These are phyloP conservation scores for Nepenthes alata DNA, from an alignment of 179 eudicot genomes.

Conservation along the genomic window DNA sequence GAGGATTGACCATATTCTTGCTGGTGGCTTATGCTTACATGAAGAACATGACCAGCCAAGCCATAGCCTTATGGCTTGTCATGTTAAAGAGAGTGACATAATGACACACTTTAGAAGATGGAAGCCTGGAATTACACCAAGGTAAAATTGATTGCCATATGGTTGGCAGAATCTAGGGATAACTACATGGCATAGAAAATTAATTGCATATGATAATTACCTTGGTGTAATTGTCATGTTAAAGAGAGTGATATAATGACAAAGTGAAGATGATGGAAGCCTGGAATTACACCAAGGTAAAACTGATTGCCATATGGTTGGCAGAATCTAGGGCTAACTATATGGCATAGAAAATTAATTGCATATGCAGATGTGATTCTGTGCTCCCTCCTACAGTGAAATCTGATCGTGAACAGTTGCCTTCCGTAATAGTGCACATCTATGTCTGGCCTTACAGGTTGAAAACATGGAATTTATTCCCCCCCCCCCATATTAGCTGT, in stretches of 20 bases:
- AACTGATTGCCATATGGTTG: background rate
- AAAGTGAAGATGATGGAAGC: slow-evolving; percentile 68
- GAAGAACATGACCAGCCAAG: slow-evolving; percentile 24
- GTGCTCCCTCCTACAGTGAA: too few species aligned
- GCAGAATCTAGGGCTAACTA: too few species aligned
- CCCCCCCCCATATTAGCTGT: too few species aligned
- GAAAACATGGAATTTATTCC: too few species aligned
- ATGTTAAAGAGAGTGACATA: slow-evolving; percentile 82
- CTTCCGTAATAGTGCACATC: too few species aligned
- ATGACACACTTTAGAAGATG: slow-evolving; percentile 62
- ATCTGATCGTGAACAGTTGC: too few species aligned
- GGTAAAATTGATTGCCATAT: slow-evolving; percentile 24
- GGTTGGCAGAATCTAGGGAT: background rate
- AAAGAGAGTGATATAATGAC: slow-evolving; percentile 76
- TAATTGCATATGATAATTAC: background rate
- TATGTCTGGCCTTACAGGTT: too few species aligned
- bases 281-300: slow-evolving; percentile 70
- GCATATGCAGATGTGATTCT: too few species aligned
- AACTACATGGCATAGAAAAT: background rate
- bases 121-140: slow-evolving; percentile 66
- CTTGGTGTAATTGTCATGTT: slow-evolving; percentile 44
- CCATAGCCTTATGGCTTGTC: slow-evolving; percentile 61
- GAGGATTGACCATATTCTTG: slow-evolving; percentile 86
- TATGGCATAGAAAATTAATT: too few species aligned
- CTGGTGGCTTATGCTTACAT: slow-evolving; percentile 73